These are phyloP conservation scores for Eucalyptus cloeziana DNA, from an alignment of 345 rosid species.

Conservation along the genomic window DNA sequence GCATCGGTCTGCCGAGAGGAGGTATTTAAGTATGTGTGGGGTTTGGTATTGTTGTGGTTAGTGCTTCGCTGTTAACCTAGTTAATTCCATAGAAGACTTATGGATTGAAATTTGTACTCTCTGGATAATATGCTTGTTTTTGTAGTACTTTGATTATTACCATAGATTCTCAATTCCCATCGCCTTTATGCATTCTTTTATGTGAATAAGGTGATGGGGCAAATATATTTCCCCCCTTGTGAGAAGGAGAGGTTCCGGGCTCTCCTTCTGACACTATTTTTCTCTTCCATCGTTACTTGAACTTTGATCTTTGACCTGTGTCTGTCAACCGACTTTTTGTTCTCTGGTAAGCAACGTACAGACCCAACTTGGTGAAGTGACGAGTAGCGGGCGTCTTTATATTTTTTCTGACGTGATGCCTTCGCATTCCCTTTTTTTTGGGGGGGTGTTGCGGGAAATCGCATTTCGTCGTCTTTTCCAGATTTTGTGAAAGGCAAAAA, in stretches of 20 bases:
- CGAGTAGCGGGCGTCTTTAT: neutral
- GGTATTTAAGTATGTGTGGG: neutral
- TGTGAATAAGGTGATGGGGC: neutral
- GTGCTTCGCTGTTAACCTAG: slow-evolving; percentile 16
- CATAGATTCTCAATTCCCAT: neutral
- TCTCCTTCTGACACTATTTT: neutral
- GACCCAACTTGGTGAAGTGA: neutral
- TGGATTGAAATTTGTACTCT: neutral
- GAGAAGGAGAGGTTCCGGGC: neutral
- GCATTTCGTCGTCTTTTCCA: neutral
- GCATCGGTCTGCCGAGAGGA: slow-evolving; percentile 14
- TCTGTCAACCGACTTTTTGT: neutral
- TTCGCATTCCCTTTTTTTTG: neutral
- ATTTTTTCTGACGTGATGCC: neutral
- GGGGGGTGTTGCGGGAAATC: neutral
- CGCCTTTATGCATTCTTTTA: neutral
- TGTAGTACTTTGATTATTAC: neutral
- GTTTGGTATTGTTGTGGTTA: slow-evolving; percentile 12
- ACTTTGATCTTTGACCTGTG: neutral
- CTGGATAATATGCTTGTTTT: neutral
- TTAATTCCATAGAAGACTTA: neutral
- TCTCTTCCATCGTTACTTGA: neutral
- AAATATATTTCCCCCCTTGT: neutral
- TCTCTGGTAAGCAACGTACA: neutral
- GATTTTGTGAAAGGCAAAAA: neutral